A percentile compares a stretch with the other conserved stretches of the same genome.
Evolutionary conservation across 768 basidiomycete genomes (phyloP).

Genomic region (Phaffia tasmanica): DNA sequence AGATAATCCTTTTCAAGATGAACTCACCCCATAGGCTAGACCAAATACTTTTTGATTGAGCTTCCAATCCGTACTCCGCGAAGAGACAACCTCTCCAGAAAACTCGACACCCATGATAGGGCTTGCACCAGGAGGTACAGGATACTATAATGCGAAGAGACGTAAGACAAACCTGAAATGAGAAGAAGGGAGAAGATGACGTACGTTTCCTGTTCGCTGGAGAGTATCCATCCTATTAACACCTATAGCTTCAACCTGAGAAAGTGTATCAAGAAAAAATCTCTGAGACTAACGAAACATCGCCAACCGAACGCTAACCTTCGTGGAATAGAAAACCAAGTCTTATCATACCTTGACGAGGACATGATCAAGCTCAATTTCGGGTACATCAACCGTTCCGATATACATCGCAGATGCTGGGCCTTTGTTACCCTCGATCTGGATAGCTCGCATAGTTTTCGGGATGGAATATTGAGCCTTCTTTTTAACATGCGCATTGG

Average conservation of each 20-base stretch:
- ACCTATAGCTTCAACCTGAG: conserved; percentile 69
- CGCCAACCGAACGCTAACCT: too few relatives aligned
- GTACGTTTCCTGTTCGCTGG: conserved; percentile 46
- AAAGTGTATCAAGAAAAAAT: neutral
- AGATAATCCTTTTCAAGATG: too few relatives aligned
- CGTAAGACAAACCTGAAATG: neutral
- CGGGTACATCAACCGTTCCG: conserved; percentile 57
- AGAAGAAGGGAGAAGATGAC: neutral
- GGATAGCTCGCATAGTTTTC: conserved; percentile 57
- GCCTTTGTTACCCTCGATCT: conserved; percentile 65
- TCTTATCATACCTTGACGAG: conserved; percentile 57
- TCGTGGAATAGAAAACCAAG: too few relatives aligned
- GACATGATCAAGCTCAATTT: conserved; percentile 50
- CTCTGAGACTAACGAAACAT: too few relatives aligned
- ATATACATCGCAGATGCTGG: conserved; percentile 66
- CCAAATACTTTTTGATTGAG: conserved; percentile 66
- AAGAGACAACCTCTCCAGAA: conserved; percentile 49
- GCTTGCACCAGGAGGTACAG: conserved; percentile 62
- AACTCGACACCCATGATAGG: conserved; percentile 79
- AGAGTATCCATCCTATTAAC: conserved; percentile 74
- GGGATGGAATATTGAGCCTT: too few relatives aligned
- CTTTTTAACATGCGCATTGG: too few relatives aligned
- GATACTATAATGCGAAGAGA: conserved; percentile 42
- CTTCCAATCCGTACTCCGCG: conserved; percentile 42
- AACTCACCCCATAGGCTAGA: conserved; percentile 61